Evolutionary conservation across 2,329 filamentous ascomycete genomes (phyloP).

Genomic region (Microdochium nivale): DNA sequence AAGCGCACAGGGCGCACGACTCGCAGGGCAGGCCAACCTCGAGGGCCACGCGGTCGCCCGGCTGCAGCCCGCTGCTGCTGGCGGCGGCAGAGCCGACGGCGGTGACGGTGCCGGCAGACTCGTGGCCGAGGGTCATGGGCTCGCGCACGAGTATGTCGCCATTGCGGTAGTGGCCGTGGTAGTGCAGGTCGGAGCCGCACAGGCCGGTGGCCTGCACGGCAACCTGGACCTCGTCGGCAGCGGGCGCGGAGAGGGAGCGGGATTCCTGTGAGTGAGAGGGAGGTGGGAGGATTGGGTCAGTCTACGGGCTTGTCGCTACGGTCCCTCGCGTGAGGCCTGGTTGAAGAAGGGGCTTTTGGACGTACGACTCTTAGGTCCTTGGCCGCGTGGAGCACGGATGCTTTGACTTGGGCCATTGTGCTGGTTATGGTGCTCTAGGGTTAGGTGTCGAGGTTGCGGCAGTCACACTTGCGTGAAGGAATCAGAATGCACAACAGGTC

Average conservation of each 20-base stretch:
- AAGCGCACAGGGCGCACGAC: constrained; percentile 36
- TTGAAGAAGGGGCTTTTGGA: background rate
- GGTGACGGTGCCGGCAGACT: constrained; percentile 58
- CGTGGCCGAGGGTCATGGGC: constrained; percentile 53
- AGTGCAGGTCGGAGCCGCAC: constrained; percentile 61
- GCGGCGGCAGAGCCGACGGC: constrained; percentile 51
- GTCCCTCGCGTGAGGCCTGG: too few relatives aligned
- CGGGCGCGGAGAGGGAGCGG: constrained; percentile 43
- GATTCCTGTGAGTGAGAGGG: constrained; percentile 35
- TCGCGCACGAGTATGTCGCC: constrained; percentile 52
- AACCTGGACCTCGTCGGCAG: constrained; percentile 50
- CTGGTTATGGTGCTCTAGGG: constrained; percentile 2
- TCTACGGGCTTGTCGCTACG: too few relatives aligned
- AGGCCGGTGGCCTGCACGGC: constrained; percentile 53
- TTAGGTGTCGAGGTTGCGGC: background rate
- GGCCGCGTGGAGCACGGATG: constrained; percentile 45
- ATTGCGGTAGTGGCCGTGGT: constrained; percentile 58
- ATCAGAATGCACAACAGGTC: too few relatives aligned
- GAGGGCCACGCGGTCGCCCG: constrained; percentile 62
- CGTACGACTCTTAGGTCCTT: constrained; percentile 41
- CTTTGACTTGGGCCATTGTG: constrained; percentile 23
- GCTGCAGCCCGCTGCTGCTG: constrained; percentile 32
- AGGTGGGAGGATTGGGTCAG: too few relatives aligned
- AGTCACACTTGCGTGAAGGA: too few relatives aligned
- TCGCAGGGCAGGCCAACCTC: constrained; percentile 49